Evolutionary conservation across 129 eudicot species (phyloP).

Genomic region (Scalesia atractyloides): DNA sequence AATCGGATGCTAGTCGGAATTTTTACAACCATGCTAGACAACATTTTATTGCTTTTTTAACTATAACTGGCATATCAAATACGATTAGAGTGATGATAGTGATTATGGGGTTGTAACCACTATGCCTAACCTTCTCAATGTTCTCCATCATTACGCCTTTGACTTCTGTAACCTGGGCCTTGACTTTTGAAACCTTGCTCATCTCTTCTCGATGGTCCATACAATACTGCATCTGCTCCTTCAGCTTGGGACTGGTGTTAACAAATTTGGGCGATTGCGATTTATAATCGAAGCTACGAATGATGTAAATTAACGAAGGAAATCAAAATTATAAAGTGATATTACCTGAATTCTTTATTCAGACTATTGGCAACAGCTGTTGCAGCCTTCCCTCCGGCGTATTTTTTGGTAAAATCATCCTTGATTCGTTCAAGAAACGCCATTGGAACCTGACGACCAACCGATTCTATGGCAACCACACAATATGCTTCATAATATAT

Average conservation of each 20-base stretch:
- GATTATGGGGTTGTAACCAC: neutral
- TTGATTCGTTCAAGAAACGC: constrained; percentile 79
- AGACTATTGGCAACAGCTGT: constrained; percentile 81
- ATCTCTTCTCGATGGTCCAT: constrained; percentile 86
- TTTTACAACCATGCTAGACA: too few species aligned
- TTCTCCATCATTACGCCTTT: constrained; percentile 98
- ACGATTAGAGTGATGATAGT: too few species aligned
- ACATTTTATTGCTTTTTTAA: too few species aligned
- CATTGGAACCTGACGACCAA: constrained; percentile 82
- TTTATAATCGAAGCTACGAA: neutral
- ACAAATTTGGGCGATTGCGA: neutral
- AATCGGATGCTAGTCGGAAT: too few species aligned
- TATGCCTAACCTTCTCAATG: constrained; percentile 72
- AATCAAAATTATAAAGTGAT: neutral
- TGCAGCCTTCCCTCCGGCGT: constrained; percentile 85
- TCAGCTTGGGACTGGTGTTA: constrained; percentile 60
- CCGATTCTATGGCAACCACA: constrained; percentile 91
- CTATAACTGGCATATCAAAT: too few species aligned
- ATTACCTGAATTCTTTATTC: constrained; percentile 79
- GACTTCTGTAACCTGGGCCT: constrained; percentile 93
- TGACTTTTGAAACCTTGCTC: constrained; percentile 85
- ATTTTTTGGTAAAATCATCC: constrained; percentile 88
- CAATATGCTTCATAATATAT: constrained; percentile 66
- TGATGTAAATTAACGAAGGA: neutral
- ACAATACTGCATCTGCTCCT: constrained; percentile 89